A percentile compares a stretch with the other conserved stretches of the same genome.
phyloP scores from a whole-genome alignment of 495 filamentous ascomycete species.

The Cairneyella variabilis region DNA sequence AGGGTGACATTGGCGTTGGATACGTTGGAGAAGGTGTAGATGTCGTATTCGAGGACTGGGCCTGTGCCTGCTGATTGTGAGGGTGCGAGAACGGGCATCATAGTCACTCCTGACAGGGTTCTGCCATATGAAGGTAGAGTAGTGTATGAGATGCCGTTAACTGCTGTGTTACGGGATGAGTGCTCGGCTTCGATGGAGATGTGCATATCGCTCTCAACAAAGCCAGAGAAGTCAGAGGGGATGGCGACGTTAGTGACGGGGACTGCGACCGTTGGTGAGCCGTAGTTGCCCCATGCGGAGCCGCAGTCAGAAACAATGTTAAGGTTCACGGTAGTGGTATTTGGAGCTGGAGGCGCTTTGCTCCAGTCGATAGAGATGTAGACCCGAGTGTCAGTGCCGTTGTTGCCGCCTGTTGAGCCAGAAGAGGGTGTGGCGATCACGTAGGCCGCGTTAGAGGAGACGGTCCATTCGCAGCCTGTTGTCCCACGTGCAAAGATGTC shows the following conservation, averaged over 20 bases:
- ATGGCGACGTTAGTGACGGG: conserved; percentile 52
- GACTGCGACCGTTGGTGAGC: conserved; percentile 50
- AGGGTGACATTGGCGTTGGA: conserved; percentile 56
- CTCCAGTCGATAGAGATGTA: conserved; percentile 61
- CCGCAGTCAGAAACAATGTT: conserved; percentile 49
- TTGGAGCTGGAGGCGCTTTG: conserved; percentile 44
- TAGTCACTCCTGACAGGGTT: conserved; percentile 53
- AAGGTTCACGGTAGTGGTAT: conserved; percentile 44
- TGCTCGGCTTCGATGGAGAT: conserved; percentile 60
- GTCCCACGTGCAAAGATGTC: conserved; percentile 66
- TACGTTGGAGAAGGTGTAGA: conserved; percentile 58
- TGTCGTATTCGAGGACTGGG: conserved; percentile 58
- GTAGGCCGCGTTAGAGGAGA: conserved; percentile 49
- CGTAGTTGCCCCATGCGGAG: conserved; percentile 45
- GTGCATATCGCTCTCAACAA: conserved; percentile 59
- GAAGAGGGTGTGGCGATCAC: conserved; percentile 51
- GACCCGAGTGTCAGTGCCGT: conserved; percentile 52
- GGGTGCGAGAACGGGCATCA: conserved; percentile 47
- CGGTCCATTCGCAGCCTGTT: conserved; percentile 51
- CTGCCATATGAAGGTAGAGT: conserved; percentile 53
- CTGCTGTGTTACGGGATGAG: conserved; percentile 38
- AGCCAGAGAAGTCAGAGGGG: conserved; percentile 56
- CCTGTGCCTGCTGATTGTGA: conserved; percentile 43
- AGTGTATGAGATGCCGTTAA: conserved; percentile 44
- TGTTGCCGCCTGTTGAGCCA: conserved; percentile 46